Evolutionary conservation across 139 green algal species (phyloP).

Genomic region (Desmodesmus armatus): DNA sequence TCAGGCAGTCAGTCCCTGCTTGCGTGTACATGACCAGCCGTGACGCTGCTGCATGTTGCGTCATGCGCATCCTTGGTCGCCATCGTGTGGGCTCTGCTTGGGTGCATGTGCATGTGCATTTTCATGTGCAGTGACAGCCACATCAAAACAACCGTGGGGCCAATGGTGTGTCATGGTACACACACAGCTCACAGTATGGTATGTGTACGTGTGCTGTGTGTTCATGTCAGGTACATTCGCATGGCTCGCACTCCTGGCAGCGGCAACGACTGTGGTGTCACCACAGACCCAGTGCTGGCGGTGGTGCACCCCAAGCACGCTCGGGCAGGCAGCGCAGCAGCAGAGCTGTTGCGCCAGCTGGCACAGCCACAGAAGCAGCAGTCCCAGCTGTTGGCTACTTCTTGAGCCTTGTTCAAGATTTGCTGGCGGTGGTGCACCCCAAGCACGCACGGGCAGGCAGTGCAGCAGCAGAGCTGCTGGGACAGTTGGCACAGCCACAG

Average conservation of each 20-base stretch:
- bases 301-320: slow-evolving; percentile 40
- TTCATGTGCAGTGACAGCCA: too few species aligned
- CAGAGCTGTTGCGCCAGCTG: slow-evolving; percentile 46
- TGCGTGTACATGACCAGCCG: too few species aligned
- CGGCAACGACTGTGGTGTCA: slow-evolving; percentile 74
- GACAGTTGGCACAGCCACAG: slow-evolving; percentile 53
- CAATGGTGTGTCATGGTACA: too few species aligned
- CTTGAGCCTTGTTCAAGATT: too few species aligned
- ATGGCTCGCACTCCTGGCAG: slow-evolving; percentile 52
- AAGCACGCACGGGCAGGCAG: too few species aligned
- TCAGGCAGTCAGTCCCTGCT: too few species aligned
- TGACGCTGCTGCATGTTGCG: too few species aligned
- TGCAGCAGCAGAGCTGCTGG: neutral
- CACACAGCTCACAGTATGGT: slow-evolving; percentile 20
- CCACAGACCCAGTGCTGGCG: slow-evolving; percentile 55
- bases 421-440: slow-evolving; percentile 54
- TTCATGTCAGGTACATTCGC: slow-evolving; percentile 58
- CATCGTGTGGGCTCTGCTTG: too few species aligned
- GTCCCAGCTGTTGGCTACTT: neutral
- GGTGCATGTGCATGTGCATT: too few species aligned
- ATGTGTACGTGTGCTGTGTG: slow-evolving; percentile 46
- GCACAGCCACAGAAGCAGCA: slow-evolving; percentile 17
- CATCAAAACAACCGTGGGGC: too few species aligned
- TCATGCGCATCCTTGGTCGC: too few species aligned
- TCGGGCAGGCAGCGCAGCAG: too few species aligned